Evolutionary conservation across 139 green algal species (phyloP).

Genomic region (Gonium pectorale): DNA sequence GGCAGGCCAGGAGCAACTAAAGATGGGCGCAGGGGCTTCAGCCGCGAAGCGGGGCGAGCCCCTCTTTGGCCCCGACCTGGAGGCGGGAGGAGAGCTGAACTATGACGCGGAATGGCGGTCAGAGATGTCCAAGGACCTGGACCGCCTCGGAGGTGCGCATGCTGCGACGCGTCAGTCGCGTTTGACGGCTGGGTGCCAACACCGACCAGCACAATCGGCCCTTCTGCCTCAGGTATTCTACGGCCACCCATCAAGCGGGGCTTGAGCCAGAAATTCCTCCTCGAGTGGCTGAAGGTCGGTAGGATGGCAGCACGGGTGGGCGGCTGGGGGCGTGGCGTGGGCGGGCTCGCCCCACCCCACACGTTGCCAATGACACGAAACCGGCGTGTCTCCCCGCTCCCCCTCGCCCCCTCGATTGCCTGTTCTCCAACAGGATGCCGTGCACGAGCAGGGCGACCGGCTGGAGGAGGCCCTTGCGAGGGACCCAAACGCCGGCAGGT

Average conservation of each 20-base stretch:
- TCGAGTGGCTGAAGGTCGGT: constrained; percentile 48
- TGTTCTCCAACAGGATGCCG: constrained; percentile 27
- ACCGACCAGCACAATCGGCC: too few species aligned
- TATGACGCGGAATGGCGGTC: constrained; percentile 17
- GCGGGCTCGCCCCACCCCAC: too few species aligned
- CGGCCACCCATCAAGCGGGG: constrained; percentile 14
- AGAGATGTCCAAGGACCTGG: constrained; percentile 24
- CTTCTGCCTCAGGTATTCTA: constrained; percentile 11
- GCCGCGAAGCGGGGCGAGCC: too few species aligned
- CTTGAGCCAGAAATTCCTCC: neutral
- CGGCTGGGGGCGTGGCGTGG: too few species aligned
- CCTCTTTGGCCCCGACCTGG: constrained; percentile 8
- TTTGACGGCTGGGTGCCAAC: too few species aligned
- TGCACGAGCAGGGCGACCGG: constrained; percentile 28
- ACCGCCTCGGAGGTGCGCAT: constrained; percentile 40
- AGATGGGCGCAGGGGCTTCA: constrained; percentile 22
- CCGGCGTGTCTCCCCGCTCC: too few species aligned
- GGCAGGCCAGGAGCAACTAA: too few species aligned
- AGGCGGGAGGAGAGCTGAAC: neutral
- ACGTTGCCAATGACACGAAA: too few species aligned
- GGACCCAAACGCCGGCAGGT: constrained; percentile 48
- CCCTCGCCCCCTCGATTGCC: too few species aligned
- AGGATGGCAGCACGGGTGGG: too few species aligned
- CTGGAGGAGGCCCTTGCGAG: constrained; percentile 48
- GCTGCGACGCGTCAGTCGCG: too few species aligned